Evolutionary conservation across 1,284 basidiomycete genomes (phyloP), one percentile per base, ranked within the genome.

Genomic region (Pseudozyma thailandica): DNA sequence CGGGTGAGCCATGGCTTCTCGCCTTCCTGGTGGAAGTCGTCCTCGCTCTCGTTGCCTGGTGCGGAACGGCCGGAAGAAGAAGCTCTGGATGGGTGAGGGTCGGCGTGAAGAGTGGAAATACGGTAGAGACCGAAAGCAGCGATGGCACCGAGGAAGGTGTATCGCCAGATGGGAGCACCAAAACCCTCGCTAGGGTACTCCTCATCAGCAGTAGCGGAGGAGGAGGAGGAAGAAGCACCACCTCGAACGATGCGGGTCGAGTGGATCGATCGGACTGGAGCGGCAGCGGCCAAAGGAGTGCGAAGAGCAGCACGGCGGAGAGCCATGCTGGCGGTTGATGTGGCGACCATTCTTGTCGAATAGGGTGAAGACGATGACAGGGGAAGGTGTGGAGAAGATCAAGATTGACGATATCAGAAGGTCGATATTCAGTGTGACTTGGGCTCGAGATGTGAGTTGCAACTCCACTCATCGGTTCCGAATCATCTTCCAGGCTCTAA

Each of bases 1-100:
- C 74, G 56, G n/a, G 77, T 79, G 23, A 79, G 60, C 60, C 75
- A 78, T n/a, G 77, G 77, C 52, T 58, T 55, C n/a, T 74, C 55
- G 33, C 41, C 68, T 15, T 72, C 64, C 27, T 38, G 38, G 50
- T 75, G 62, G 12, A 59, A 31, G 50, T 75, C 62, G 57, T 78
- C 66, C 51, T 71, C 73, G 18, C 61, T 61, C 50, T 75, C 59
- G 65, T 75, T 73, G 56, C 61, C 65, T 30, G 73, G 75, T 53
- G 71, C 66, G 15, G 70, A 62, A 38, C 50, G 58, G 42, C 66
- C 72, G 16, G 70, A 69, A 3, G 72, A 72, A 16, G 74, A 76
- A 16, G 72, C 66, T 48, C 56, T 51, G 30, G 72, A 71, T 13
- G 73, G 65, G 43, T 76, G 72, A 31, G 73, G 62, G 30, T 74